Base-by-base conservation (phyloP, 1,139 yeast genomes). In the Scheffersomyces cryptocercus region DNA sequence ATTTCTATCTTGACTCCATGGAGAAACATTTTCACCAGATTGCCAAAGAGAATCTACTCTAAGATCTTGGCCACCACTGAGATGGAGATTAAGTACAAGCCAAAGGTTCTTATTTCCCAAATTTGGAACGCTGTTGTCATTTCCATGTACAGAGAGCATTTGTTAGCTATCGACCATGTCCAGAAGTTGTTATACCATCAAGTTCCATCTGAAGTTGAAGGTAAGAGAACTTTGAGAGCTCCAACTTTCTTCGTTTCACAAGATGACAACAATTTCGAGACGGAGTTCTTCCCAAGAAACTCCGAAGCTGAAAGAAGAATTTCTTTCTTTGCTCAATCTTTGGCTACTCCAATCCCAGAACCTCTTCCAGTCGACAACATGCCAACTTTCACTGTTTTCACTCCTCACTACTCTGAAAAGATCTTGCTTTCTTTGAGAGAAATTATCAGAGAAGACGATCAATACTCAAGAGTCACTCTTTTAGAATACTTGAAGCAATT, bases 221-320 rank as follows among this genome's bases (percentile, higher is more conserved):
- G 99, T 53, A 93, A 91, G 80, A 85, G 99, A 73, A 91, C 99
- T 56, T 79, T 93, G 65, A 87, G 98, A 73, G 98, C 99, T 40
- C 99, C 99, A 58, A 93, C 98, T 45, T 93, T 93, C 83, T 93
- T 93, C 62, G 96, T 93, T 51, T 85, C 97, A 51, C 99, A 93
- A 73, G 98, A 93, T 71, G 98, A 93, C 68, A 89, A 90, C 77
- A 88, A 88, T 60, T 85, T 88, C 58, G 95, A 88, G 49, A 87
- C 97, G 51, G 97, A 91, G 75, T 93, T 89, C 64, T 93, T 91
- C 89, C 98, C 97, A 57, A 79, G 84, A 62, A 83, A 91, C 69
- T 89, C 97, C 40, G 99, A 93, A 71, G 99, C 99, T 51, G 99
- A 93, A 75, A 89, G 99, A 77, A 95, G 99, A 82, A 90, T 93